Evolutionary conservation across 768 basidiomycete genomes (phyloP), one percentile per base, ranked within the genome.

Genomic region (Pleurotus tuber-regium): DNA sequence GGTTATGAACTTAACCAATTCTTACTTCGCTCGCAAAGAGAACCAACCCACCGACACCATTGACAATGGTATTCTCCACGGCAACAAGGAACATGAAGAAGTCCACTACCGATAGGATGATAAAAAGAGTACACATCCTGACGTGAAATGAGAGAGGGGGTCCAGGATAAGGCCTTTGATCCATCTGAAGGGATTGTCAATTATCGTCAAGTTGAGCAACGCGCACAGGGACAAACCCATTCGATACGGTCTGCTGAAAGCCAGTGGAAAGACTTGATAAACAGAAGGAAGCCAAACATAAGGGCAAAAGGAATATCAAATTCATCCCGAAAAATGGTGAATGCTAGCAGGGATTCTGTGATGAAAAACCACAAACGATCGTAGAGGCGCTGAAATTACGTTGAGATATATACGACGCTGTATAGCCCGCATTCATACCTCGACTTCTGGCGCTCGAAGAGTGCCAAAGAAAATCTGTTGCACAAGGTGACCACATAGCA

Each of bases 251-350:
- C 97, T 4, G 85, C 82, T 52, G 95, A 83, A 26, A 99, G 79
- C 97, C 97, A 99, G 65, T 99, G 97, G 70, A 98, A 98, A 40
- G 92, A 94, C 65, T 98, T 98, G 58, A 97, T 79, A 58, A 97
- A 96, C 12, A 98, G 80, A 9, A 99, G 73, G 61, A 92, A 83
- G n/a, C 89, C 87, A 64, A 98, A 98, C 87, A 96, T 92, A 58
- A 94, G 71, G 39, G 87, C 87, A 64, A 98, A 98, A 3, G 86
- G 82, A n/a, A 86, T 79, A 67, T 95, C 92, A 64, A 96, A 94
- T 66, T 93, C 92, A 67, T 95, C 92, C 53, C 94, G 81, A 71
- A 99, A 99, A 58, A 98, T 98, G 29, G 97, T 97, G 65, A 98
- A 89, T 0, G 97, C 96, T 44, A 99, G 74, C 29, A 99, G 75